Evolutionary conservation across 345 rosid genomes (phyloP), one percentile per base, ranked within the genome.

Genomic region (Bruguiera gymnorhiza): DNA sequence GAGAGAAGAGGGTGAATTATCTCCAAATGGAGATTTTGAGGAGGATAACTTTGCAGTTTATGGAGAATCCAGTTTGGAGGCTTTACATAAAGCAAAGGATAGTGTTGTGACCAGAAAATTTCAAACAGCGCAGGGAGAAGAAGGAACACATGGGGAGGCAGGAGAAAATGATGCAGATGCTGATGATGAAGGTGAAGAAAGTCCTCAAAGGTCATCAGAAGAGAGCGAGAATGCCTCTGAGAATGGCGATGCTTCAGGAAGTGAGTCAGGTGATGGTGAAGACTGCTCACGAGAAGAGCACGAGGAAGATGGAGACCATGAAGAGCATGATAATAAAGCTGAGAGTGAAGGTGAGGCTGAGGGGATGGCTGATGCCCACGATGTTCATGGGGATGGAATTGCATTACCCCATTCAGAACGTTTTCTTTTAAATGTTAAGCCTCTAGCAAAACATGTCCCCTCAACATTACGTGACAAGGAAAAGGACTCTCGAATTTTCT

Each of bases 261-360:
- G 92, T 29, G 96, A 89, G 79, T 91, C 96, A 62, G 96, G 83
- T 70, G 96, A 89, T 63, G 96, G 83, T 56, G 96, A 90, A 75
- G 97, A 87, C 57, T 81, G 88, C 81, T 91, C 93, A 24, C 88
- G 77, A 26, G 99, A 92, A 80, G 96, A 91, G 76, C 92, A 83
- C 7, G 93, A 85, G 73, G 91, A 89, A 81, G 95, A 88, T 75
- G 85, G 73, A 26, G 87, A 86, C 60, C 89, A 83, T 59, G 85
- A 84, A 56, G 90, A 86, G 48, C 88, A 81, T 73, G 86, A 86
- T 70, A 82, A 83, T 70, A 86, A 92, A 79, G 99, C 81, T 56
- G 99, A 95, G 85, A 92, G 94, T 62, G 97, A 95, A 88, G 98
- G 92, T 69, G 98, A 92, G 75, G 99, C 97, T 60, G 96, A 88